Evolutionary conservation across 768 basidiomycete genomes (phyloP).

Genomic region (Kwoniella pini): DNA sequence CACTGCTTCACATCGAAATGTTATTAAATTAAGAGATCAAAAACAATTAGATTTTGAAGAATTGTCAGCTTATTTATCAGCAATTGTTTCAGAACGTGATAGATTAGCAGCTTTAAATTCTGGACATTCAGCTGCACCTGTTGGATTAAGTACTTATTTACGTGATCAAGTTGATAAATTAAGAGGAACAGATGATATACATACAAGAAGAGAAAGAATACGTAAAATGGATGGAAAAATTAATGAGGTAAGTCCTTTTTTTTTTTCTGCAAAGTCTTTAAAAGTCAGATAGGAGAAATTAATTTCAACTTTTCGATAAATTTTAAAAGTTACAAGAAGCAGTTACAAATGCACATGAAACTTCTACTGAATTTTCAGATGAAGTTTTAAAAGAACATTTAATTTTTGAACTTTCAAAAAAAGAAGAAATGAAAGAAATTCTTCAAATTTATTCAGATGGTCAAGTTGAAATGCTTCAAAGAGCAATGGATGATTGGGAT

Average conservation of each 20-base stretch:
- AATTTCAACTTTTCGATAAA: not conserved
- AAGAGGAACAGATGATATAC: conserved; percentile 88
- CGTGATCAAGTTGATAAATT: conserved; percentile 90
- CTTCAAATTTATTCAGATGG: conserved; percentile 84
- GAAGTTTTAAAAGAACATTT: conserved; percentile 89
- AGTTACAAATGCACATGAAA: conserved; percentile 90
- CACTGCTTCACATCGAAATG: conserved; percentile 87
- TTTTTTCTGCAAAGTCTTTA: not conserved
- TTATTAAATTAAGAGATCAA: conserved; percentile 92
- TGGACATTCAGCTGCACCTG: conserved; percentile 72
- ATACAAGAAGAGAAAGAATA: conserved; percentile 90
- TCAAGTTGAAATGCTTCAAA: conserved; percentile 90
- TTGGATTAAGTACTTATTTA: conserved; percentile 83
- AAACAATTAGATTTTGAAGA: conserved; percentile 99
- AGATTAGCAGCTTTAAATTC: conserved; percentile 83
- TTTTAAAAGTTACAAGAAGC: conserved; percentile 98
- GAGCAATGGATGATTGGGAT: conserved; percentile 98
- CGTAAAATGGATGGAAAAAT: conserved; percentile 88
- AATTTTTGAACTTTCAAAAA: conserved; percentile 85
- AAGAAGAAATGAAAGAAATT: conserved; percentile 97
- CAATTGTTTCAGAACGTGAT: conserved; percentile 90
- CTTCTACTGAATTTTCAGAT: conserved; percentile 93
- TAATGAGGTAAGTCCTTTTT: conserved; percentile 71
- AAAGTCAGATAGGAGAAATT: not conserved
- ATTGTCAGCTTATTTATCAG: conserved; percentile 87